Evolutionary conservation across 1,284 basidiomycete genomes (phyloP).

Genomic region (Rhizoctonia solani): DNA sequence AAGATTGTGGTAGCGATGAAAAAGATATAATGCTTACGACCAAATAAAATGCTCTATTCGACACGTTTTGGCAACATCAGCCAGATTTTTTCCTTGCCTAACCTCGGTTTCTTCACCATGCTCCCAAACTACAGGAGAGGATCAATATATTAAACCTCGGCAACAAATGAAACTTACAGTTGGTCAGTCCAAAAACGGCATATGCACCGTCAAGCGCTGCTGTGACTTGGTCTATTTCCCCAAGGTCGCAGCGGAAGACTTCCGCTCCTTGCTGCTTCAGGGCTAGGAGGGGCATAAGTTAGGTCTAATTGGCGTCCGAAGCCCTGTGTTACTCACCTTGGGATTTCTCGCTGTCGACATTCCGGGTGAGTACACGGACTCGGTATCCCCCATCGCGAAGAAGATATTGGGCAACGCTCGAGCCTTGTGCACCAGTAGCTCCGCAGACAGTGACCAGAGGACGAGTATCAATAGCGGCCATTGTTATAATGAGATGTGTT

Average conservation of each 20-base stretch:
- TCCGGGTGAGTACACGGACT: not conserved
- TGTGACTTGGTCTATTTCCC: not conserved
- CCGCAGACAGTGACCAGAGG: not conserved
- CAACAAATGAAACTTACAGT: constrained; percentile 42
- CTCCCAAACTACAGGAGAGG: constrained; percentile 40
- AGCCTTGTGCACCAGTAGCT: not conserved
- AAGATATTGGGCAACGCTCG: not conserved
- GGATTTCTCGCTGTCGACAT: not conserved
- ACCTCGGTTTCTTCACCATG: constrained; percentile 41
- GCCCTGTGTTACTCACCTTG: not conserved
- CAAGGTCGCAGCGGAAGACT: not conserved
- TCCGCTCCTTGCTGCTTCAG: not conserved
- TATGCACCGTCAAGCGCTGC: constrained; percentile 45
- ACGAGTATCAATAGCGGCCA: too few species aligned
- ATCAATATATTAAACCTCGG: constrained; percentile 33
- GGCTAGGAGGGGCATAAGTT: not conserved
- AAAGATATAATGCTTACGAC: constrained; percentile 40
- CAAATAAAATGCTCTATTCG: constrained; percentile 47
- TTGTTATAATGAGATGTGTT: too few species aligned
- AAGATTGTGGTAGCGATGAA: too few species aligned
- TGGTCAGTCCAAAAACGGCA: constrained; percentile 49
- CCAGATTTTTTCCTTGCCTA: constrained; percentile 48
- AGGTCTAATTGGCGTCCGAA: not conserved
- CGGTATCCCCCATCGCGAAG: not conserved
- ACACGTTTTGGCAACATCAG: constrained; percentile 47